Evolutionary conservation across 495 filamentous ascomycete genomes (phyloP).

Genomic region (Penicillium waksmanii): DNA sequence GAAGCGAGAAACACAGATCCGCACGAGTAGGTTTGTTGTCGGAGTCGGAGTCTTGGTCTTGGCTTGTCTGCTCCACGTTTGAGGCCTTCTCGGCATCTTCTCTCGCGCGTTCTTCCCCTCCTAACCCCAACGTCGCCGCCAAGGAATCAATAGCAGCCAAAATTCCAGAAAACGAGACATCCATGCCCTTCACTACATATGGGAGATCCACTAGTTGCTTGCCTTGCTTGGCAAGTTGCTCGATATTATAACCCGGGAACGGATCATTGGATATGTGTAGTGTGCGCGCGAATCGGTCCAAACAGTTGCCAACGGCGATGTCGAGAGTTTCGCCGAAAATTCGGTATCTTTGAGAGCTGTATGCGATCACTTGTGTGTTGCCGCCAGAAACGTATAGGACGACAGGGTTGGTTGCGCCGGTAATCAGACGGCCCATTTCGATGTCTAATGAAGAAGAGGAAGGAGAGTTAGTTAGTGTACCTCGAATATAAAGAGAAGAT

Average conservation of each 20-base stretch:
- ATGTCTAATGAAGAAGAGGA: constrained; percentile 59
- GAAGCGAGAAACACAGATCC: constrained; percentile 90
- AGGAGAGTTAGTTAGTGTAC: neutral
- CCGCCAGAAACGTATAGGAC: constrained; percentile 96
- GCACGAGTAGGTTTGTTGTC: constrained; percentile 67
- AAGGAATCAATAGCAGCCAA: constrained; percentile 78
- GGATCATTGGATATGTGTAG: constrained; percentile 93
- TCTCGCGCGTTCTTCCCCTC: constrained; percentile 41
- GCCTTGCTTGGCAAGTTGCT: constrained; percentile 87
- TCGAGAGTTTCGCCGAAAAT: constrained; percentile 98
- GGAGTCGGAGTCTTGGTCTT: constrained; percentile 1
- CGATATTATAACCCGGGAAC: constrained; percentile 96
- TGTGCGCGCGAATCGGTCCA: constrained; percentile 92
- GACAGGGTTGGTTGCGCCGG: constrained; percentile 86
- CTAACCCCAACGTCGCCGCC: constrained; percentile 63
- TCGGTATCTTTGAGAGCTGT: constrained; percentile 88
- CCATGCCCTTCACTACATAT: constrained; percentile 98
- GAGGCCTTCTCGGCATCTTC: constrained; percentile 34
- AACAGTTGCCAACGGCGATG: constrained; percentile 96
- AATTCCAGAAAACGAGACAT: constrained; percentile 92
- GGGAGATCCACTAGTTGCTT: constrained; percentile 81
- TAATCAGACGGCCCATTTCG: constrained; percentile 96
- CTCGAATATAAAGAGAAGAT: neutral
- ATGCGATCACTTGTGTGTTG: constrained; percentile 98
- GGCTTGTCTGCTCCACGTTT: constrained; percentile 25